phyloP scores from a whole-genome alignment of 2,329 filamentous ascomycete genomes.

The Botryosphaeria dothidea region DNA sequence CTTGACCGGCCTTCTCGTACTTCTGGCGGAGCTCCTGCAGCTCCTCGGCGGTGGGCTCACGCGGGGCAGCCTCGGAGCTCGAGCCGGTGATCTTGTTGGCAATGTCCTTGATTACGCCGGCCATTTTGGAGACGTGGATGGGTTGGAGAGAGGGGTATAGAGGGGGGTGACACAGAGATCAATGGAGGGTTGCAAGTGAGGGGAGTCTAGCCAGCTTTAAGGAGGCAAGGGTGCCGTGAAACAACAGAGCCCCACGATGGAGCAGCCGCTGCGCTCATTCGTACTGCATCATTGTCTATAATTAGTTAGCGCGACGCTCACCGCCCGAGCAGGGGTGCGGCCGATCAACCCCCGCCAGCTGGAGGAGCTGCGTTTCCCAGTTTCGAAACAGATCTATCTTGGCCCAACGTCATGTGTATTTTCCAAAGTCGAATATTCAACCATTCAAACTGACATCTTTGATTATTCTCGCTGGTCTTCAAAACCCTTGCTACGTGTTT shows the following conservation, averaged over 20 bases:
- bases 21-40: conserved; percentile 68
- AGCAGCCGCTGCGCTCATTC: conserved; percentile 15
- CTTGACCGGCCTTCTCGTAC: conserved; percentile 74
- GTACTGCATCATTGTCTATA: conserved; percentile 18
- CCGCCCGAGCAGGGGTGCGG: conserved; percentile 16
- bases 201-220: conserved; percentile 15
- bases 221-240: conserved; percentile 19
- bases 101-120: conserved; percentile 17
- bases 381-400: background rate
- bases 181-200: conserved; percentile 11
- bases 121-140: conserved; percentile 1
- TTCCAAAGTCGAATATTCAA: background rate
- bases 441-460: background rate
- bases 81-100: conserved; percentile 31
- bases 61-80: conserved; percentile 31
- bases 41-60: conserved; percentile 64
- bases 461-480: background rate
- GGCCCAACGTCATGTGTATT: background rate
- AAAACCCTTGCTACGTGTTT: background rate
- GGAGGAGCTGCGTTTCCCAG: background rate
- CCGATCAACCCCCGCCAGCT: conserved; percentile 12
- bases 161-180: background rate
- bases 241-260: conserved; percentile 19
- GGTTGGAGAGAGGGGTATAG: background rate
- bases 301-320: conserved; percentile 19